Percentiles rank a stretch among this genome's conserved stretches.
Evolutionary conservation across 2,329 filamentous ascomycete species (phyloP).

Genomic region (Drechslera avenae): DNA sequence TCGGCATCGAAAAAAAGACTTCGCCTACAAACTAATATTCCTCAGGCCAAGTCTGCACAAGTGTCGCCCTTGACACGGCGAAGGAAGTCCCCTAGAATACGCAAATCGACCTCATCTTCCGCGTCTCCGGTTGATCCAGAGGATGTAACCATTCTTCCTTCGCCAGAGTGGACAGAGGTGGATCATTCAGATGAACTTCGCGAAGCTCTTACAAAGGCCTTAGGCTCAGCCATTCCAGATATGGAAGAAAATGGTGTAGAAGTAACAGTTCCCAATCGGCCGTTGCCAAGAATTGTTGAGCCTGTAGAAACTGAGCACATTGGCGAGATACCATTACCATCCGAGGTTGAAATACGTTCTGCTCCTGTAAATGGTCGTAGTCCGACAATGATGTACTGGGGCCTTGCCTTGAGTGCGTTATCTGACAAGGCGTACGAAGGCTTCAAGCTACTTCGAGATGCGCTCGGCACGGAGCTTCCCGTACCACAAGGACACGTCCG

Average conservation of each 20-base stretch:
- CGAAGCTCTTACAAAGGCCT: slow-evolving; percentile 23
- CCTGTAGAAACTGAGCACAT: slow-evolving; percentile 13
- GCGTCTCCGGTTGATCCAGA: slow-evolving; percentile 15
- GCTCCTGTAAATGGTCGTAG: slow-evolving; percentile 11
- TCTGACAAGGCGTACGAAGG: slow-evolving; percentile 27
- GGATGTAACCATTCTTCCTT: slow-evolving; percentile 7
- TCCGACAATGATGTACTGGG: slow-evolving; percentile 25
- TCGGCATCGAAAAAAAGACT: slow-evolving; percentile 14
- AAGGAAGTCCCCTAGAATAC: slow-evolving; percentile 16
- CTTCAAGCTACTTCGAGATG: slow-evolving; percentile 23
- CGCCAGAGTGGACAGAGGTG: slow-evolving; percentile 27
- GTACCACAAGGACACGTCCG: slow-evolving; percentile 39
- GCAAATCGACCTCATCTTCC: slow-evolving; percentile 16
- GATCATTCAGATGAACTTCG: slow-evolving; percentile 24
- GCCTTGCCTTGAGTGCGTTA: slow-evolving; percentile 30
- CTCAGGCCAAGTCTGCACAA: slow-evolving; percentile 27
- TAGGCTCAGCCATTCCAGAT: slow-evolving; percentile 9
- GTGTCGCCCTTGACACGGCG: slow-evolving; percentile 26
- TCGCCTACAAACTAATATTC: slow-evolving; percentile 28
- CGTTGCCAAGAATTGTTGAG: slow-evolving; percentile 24
- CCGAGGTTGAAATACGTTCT: slow-evolving; percentile 28
- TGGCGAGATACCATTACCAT: slow-evolving; percentile 30
- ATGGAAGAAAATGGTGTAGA: neutral
- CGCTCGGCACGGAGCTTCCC: slow-evolving; percentile 39
- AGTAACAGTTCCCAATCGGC: neutral